Evolutionary conservation across 495 filamentous ascomycete species (phyloP).

Genomic region (Astrothelium macrocarpum): DNA sequence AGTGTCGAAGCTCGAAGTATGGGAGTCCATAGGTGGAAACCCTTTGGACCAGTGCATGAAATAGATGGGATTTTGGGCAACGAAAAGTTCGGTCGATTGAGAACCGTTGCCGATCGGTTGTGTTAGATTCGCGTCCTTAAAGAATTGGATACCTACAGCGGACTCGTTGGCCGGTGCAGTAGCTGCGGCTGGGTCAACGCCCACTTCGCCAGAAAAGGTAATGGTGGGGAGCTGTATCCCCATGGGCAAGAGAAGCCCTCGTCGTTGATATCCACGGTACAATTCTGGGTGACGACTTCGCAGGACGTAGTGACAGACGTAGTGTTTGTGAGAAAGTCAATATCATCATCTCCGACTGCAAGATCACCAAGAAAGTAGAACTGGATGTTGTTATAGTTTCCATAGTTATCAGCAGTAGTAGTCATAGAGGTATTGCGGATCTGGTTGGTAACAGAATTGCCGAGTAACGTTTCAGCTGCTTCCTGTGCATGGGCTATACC

Average conservation of each 20-base stretch:
- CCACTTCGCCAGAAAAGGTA: conserved; percentile 10
- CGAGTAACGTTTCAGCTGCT: conserved; percentile 7
- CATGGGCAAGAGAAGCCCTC: conserved; percentile 8
- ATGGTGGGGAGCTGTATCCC: conserved; percentile 7
- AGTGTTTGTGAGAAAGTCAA: conserved; percentile 11
- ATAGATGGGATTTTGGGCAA: conserved; percentile 15
- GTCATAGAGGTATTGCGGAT: conserved; percentile 7
- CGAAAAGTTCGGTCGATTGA: conserved; percentile 14
- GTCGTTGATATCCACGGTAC: not conserved
- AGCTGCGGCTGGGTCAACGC: conserved; percentile 7
- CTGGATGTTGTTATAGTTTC: not conserved
- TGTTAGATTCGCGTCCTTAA: conserved; percentile 11
- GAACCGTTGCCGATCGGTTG: conserved; percentile 9
- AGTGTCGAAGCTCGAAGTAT: conserved; percentile 1
- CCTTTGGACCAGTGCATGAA: conserved; percentile 17
- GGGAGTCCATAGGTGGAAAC: not conserved
- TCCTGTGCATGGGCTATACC: conserved; percentile 9
- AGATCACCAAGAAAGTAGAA: conserved; percentile 1
- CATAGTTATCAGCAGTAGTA: not conserved
- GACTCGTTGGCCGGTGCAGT: conserved; percentile 8
- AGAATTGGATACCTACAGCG: conserved; percentile 15
- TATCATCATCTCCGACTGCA: not conserved
- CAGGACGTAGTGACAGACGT: conserved; percentile 13
- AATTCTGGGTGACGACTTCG: conserved; percentile 12
- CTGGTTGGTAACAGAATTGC: conserved; percentile 9